phyloP scores from a whole-genome alignment of 148 eudicot species.

The Bassia scoparia region DNA sequence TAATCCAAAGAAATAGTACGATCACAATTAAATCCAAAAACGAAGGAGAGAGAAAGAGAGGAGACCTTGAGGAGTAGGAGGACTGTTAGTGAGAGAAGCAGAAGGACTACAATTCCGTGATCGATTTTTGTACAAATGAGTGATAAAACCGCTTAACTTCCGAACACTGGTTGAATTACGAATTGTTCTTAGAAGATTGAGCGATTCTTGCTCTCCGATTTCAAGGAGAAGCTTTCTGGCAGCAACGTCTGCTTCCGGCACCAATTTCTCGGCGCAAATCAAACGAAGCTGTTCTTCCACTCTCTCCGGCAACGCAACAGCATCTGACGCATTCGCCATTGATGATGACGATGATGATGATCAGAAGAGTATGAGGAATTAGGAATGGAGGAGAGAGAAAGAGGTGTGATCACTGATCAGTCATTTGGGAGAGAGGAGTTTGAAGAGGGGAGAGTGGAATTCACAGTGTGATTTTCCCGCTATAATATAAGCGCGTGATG shows the following conservation, averaged over 20 bases:
- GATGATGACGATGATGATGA: not conserved
- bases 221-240: conserved; percentile 22
- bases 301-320: conserved; percentile 18
- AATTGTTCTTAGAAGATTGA: conserved; percentile 22
- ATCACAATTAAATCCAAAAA: not conserved
- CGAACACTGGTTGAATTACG: not conserved
- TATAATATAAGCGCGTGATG: no score
- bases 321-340: not conserved
- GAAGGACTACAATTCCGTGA: conserved; percentile 2
- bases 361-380: not conserved
- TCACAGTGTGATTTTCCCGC: no score
- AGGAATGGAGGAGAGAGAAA: not conserved
- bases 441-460: no score
- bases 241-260: conserved; percentile 19
- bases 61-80: conserved; percentile 9
- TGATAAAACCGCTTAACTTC: conserved; percentile 30
- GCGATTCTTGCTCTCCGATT: conserved; percentile 34
- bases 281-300: conserved; percentile 29
- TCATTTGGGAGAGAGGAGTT: no score
- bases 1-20: no score
- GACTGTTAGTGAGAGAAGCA: not conserved
- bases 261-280: conserved; percentile 28
- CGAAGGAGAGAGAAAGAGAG: no score
- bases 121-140: not conserved
- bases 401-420: no score